Percentiles rank a stretch among this genome's conserved stretches.
phyloP scores from a whole-genome alignment of 139 green algal species.

The Chlamydomonas applanata region DNA sequence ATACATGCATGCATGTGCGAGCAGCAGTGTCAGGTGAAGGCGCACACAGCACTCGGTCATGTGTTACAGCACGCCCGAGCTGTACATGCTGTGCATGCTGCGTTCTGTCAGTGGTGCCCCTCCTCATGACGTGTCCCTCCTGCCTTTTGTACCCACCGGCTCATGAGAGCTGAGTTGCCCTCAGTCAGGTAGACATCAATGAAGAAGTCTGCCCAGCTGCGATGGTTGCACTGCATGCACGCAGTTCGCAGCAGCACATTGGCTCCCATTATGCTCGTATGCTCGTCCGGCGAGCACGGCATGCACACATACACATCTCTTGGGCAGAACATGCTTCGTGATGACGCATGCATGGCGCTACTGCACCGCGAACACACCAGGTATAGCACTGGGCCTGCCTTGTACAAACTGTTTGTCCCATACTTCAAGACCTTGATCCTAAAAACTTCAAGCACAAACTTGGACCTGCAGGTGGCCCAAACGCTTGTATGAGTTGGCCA shows the following conservation, averaged over 20 bases:
- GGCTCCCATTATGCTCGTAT: too few relatives aligned
- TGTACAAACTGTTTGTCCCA: conserved; percentile 51
- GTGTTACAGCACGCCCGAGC: too few relatives aligned
- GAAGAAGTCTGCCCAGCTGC: conserved; percentile 91
- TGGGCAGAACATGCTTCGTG: too few relatives aligned
- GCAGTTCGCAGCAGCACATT: background rate
- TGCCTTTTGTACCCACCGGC: conserved; percentile 39
- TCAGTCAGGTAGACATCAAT: conserved; percentile 81
- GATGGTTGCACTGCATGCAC: conserved; percentile 79
- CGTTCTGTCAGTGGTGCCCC: too few relatives aligned
- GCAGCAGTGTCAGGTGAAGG: background rate
- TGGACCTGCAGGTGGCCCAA: conserved; percentile 13
- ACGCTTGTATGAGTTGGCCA: too few relatives aligned
- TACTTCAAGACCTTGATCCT: conserved; percentile 41
- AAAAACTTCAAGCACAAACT: conserved; percentile 25
- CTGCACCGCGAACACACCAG: conserved; percentile 42
- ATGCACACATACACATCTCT: too few relatives aligned
- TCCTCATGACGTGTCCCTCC: too few relatives aligned
- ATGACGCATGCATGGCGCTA: background rate
- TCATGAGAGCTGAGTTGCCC: conserved; percentile 73
- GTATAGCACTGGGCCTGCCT: conserved; percentile 48
- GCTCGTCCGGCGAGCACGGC: too few relatives aligned
- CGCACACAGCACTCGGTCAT: too few relatives aligned
- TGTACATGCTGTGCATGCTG: too few relatives aligned
- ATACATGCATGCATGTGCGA: background rate